phyloP scores from a whole-genome alignment of 148 eudicot species.

The Vaccinium vitisidaea region DNA sequence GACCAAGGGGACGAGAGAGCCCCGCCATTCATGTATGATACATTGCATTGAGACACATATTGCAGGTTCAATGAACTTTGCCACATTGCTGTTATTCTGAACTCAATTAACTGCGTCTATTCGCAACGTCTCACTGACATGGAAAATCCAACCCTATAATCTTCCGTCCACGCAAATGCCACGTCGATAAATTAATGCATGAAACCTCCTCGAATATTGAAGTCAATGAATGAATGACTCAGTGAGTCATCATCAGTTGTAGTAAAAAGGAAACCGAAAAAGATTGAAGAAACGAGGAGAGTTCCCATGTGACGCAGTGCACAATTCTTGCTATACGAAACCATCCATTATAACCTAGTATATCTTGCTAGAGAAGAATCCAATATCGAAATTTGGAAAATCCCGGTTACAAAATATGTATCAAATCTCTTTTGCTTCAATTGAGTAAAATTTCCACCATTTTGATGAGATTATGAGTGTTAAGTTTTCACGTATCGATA shows the following conservation, averaged over 20 bases:
- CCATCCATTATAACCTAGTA: too few species aligned
- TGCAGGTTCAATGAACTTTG: conserved; percentile 28
- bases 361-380: too few species aligned
- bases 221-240: neutral
- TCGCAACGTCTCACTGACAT: conserved; percentile 9
- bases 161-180: neutral
- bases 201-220: neutral
- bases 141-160: neutral
- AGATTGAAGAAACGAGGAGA: neutral
- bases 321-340: neutral
- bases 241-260: too few species aligned
- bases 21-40: too few species aligned
- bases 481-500: neutral
- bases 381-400: neutral
- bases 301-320: neutral
- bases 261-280: neutral
- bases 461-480: neutral
- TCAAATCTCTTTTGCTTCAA: neutral
- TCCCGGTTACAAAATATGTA: neutral
- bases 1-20: too few species aligned
- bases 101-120: neutral
- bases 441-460: neutral
- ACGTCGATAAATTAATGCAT: neutral
- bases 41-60: conserved; percentile 1
- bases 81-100: neutral